These are phyloP conservation scores for Scutellaria minor DNA, from an alignment of 257 asterid species.

Conservation along the genomic window DNA sequence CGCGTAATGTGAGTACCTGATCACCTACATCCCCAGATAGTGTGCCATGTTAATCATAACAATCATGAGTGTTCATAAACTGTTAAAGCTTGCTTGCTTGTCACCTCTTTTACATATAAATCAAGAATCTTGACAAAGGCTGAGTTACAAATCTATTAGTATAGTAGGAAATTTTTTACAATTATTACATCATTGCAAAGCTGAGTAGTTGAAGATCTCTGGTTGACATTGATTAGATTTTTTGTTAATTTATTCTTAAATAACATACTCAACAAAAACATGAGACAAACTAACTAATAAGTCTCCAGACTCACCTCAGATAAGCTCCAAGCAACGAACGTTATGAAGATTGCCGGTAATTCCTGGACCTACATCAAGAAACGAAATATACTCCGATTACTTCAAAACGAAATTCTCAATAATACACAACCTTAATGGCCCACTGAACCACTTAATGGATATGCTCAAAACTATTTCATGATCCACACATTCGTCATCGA, in stretches of 20 bases:
- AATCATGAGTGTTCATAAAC: background rate
- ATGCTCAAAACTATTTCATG: background rate
- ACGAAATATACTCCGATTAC: background rate
- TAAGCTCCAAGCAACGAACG: conserved; percentile 83
- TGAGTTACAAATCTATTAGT: background rate
- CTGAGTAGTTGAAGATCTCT: background rate
- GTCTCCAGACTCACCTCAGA: conserved; percentile 62
- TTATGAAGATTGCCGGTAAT: conserved; percentile 73
- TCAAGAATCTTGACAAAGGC: too few species aligned
- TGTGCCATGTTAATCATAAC: background rate
- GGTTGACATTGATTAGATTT: background rate
- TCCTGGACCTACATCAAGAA: conserved; percentile 65
- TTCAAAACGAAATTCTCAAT: background rate
- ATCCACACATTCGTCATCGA: background rate
- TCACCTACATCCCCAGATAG: conserved; percentile 52
- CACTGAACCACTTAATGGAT: background rate
- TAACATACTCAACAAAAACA: background rate
- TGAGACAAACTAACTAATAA: too few species aligned
- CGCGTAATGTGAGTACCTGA: conserved; percentile 84
- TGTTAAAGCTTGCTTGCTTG: background rate
- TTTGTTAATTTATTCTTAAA: background rate
- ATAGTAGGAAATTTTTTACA: background rate
- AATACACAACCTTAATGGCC: conserved; percentile 6
- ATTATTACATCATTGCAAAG: background rate
- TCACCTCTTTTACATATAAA: background rate